Base-by-base conservation (phyloP, 2,329 filamentous ascomycete genomes). In the Eurotiales sp. region DNA sequence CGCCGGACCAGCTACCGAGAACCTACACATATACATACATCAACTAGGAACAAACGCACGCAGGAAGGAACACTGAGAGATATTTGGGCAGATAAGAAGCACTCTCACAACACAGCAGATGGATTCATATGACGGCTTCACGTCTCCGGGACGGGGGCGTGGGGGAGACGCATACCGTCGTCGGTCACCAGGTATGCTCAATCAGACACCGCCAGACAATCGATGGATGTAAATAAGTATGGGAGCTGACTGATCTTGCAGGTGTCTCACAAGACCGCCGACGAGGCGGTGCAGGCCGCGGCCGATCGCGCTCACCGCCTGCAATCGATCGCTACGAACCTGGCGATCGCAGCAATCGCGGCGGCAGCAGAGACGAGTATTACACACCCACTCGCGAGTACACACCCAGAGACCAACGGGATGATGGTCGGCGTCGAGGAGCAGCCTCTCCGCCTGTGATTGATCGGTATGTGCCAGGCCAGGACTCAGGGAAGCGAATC, bases 241-340 rank as follows among this genome's bases (percentile, higher is more conserved):
- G 14, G 2, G 17, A 23, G 12, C 42, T 43, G 40, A 14, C 22
- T 42, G 3, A 11, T 39, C 22, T 34, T 22, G 30, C 17, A 50
- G 52, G 46, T 27, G 66, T 56, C 27, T 68, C 67, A 17, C 68
- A 75, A 49, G 73, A 76, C 54, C 69, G 72, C 55, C 68, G 72
- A 46, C 70, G 73, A 52, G 37, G 48, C 32, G 65, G 62, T 45
- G 37, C 46, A 25, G 65, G 63, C 41, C 79, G 76, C 50, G 68
- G 64, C 37, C 72, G 83, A 51, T 85, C 82, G 36, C 79, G 82
- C 46, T 85, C 83, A 10, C 82, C 82, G 11, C 72, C 74, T 25
- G 75, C 76, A 58, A 84, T 85, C 58, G 83, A 86, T 60, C 77
- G 83, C 25, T 86, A 85, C 59, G 81, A 85, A 62, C 82, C 82